Evolutionary conservation across 2,329 filamentous ascomycete species (phyloP).

Genomic region (Pseudocercospora crystallina): DNA sequence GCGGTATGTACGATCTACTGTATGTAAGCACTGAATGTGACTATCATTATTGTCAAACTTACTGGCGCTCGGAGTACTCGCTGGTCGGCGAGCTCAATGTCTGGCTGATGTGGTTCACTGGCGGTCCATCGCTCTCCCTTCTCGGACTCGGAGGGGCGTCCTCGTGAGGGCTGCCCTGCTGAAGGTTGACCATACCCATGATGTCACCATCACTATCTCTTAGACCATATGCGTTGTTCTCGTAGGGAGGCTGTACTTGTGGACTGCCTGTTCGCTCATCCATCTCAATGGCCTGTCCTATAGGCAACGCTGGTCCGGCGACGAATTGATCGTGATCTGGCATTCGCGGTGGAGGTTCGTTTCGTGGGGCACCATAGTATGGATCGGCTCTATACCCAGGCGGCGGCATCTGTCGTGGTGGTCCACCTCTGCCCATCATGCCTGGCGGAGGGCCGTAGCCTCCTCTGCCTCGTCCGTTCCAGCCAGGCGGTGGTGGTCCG

Average conservation of each 20-base stretch:
- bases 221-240: slow-evolving; percentile 39
- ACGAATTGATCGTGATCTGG: slow-evolving; percentile 36
- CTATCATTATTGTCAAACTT: slow-evolving; percentile 41
- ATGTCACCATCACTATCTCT: slow-evolving; percentile 70
- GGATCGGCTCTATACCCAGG: slow-evolving; percentile 30
- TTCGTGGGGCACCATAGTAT: slow-evolving; percentile 23
- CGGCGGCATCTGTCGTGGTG: slow-evolving; percentile 22
- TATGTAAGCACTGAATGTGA: slow-evolving; percentile 15
- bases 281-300: slow-evolving; percentile 77
- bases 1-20: slow-evolving; percentile 46
- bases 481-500: slow-evolving; percentile 29
- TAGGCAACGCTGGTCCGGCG: slow-evolving; percentile 29
- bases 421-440: slow-evolving; percentile 34
- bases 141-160: slow-evolving; percentile 32
- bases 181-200: slow-evolving; percentile 70
- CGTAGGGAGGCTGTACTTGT: slow-evolving; percentile 9
- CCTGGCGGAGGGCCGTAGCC: slow-evolving; percentile 27
- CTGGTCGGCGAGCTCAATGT: slow-evolving; percentile 70
- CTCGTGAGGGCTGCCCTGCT: slow-evolving; percentile 50
- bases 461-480: slow-evolving; percentile 29
- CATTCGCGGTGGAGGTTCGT: slow-evolving; percentile 22
- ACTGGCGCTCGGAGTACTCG: slow-evolving; percentile 69
- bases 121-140: slow-evolving; percentile 61
- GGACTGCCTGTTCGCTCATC: slow-evolving; percentile 60
- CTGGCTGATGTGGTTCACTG: slow-evolving; percentile 38